Evolutionary conservation across 441 rosid genomes (phyloP).

Genomic region (Populus hybrid): DNA sequence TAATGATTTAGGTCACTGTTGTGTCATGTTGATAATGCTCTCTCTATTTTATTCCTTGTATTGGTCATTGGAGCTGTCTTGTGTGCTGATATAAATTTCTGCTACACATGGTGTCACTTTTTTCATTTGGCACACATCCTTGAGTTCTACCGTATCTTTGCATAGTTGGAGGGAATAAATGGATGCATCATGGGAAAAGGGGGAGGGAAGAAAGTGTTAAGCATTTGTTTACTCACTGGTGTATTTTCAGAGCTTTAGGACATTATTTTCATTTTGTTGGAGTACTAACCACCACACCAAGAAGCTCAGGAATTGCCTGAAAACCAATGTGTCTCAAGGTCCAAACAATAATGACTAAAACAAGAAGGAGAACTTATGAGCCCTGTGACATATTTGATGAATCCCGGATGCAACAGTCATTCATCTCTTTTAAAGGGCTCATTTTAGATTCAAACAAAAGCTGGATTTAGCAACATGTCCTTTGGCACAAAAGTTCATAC

Average conservation of each 20-base stretch:
- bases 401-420: neutral
- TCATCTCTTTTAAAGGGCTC: neutral
- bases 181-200: too few relatives aligned
- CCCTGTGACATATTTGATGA: neutral
- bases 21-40: too few relatives aligned
- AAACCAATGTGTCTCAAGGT: neutral
- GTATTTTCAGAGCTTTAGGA: neutral
- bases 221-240: neutral
- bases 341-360: neutral
- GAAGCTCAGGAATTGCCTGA: neutral
- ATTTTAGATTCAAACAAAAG: too few relatives aligned
- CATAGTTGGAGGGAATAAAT: too few relatives aligned
- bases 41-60: too few relatives aligned
- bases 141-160: too few relatives aligned
- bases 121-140: too few relatives aligned
- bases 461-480: neutral
- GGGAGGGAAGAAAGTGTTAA: too few relatives aligned
- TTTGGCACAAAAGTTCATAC: neutral
- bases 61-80: too few relatives aligned
- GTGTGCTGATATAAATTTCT: too few relatives aligned
- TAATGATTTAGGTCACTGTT: neutral
- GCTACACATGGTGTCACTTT: too few relatives aligned
- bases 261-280: neutral
- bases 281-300: neutral
- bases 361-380: neutral